Base-by-base conservation (phyloP, 2,329 filamentous ascomycete genomes). In the Cordyceps javanica region DNA sequence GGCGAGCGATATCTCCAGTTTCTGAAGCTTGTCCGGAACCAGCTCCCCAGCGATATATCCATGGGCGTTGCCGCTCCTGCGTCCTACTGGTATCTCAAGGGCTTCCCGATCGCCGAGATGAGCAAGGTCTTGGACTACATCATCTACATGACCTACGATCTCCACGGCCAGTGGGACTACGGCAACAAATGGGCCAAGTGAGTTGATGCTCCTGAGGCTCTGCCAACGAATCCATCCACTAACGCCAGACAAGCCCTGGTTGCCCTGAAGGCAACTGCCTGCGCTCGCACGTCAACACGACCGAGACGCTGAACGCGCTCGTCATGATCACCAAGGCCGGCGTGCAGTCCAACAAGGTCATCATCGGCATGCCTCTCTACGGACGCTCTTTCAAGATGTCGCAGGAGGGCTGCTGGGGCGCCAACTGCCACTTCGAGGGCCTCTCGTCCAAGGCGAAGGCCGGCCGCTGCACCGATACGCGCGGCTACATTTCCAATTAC, bases 111-210 rank as follows among this genome's bases (percentile, higher is more conserved):
- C 21, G 61, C 61, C 11, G 68, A 71, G 7, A 77, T 84, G 65
- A 74, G 77, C 19, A 44, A 67, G 3, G 69, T 77, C 5, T 67
- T 85, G 13, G 82, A 85, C 66, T 76, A 75, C 59, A 75, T 82
- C 69, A 80, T 85, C 67, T 70, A 88, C 7, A 91, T 91, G 86
- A 82, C 85, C 1, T 91, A 91, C 66, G 88, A 91, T 72, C 90
- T 78, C 66, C 79, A 87, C 1, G 89, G 88, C 4, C 81, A 80
- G 9, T 94, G 87, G 86, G 69, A 70, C n/a, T 63, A 64, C 1
- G 63, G 62, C 0, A 70, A 68, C 52, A 49, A 62, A 66, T 62
- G 45, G 39, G 21, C 39, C 21, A 41, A n/a, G 38, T 41, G n/a
- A 41, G 38, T 36, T 19, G 9, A n/a, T n/a, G n/a, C n/a, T n/a